Evolutionary conservation across 164 flowering plant species (phyloP), one percentile per base, ranked within the genome.

Genomic region (Vitis rotundifolia): DNA sequence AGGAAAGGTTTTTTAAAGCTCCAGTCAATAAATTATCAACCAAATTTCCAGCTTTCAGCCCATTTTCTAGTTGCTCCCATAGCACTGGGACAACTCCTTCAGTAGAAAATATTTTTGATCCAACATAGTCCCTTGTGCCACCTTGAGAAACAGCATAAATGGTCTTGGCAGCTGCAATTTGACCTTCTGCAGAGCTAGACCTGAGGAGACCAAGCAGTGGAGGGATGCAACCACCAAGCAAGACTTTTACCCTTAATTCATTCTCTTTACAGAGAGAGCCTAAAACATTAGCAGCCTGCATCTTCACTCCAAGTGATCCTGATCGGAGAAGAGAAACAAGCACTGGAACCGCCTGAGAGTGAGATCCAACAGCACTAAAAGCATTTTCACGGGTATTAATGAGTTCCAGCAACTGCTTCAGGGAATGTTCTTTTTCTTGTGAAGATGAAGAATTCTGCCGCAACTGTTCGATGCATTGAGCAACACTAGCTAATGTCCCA

Each of bases 11-110:
- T 75, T 76, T 85, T 68, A 93, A 76, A 66, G 99, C 91, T 67
- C 99, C 99, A 54, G 99, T 91, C 61, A 95, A 66, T 47, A 95
- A 83, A 72, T 78, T 80, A 75, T 89, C 91, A 61, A 93, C 98
- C 77, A 88, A 65, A 64, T 85, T 84, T 55, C 89, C 97, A 78
- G 78, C 77, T 70, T 88, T 89, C 15, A 79, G 82, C 67, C 96
- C 96, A 76, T 73, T 80, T 70, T 82, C 75, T n/a, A 95, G 84
- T 78, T 87, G 92, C 71, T 83, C 87, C 99, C 98, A 95, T 3
- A 95, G 86, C 49, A 81, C 95, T 59, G 98, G 98, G 31, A 95
- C 99, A 68, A 95, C 99, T 68, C 97, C 98, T 86, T 95, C 99
- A 64, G 99, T 95, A 60, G 97, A 88, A 78, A 95, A 95, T 3